Percentiles rank a stretch among this genome's conserved stretches.
Evolutionary conservation across 176 grass and related monocot genomes (phyloP).

Genomic region (Eleusine coracana): DNA sequence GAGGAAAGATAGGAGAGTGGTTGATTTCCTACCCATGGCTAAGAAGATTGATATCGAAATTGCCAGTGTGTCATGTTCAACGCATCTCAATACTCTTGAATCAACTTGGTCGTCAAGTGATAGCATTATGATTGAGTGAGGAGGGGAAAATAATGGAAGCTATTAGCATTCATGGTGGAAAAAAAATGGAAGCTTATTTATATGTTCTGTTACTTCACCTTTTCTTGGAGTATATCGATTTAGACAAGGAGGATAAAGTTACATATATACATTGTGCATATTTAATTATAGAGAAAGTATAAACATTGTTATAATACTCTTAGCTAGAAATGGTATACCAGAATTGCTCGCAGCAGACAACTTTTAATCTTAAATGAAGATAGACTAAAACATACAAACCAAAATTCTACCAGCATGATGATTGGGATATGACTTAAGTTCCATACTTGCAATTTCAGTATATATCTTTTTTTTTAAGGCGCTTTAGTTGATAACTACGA

Average conservation of each 20-base stretch:
- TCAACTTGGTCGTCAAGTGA: neutral
- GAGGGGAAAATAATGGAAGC: conserved; percentile 30
- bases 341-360: too few species aligned
- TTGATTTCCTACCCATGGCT: conserved; percentile 43
- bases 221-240: conserved; percentile 35
- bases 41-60: neutral
- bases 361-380: too few species aligned
- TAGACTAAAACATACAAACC: too few species aligned
- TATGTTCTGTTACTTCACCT: conserved; percentile 57
- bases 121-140: neutral
- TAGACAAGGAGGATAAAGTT: neutral
- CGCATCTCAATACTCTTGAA: neutral
- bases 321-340: too few species aligned
- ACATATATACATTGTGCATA: neutral
- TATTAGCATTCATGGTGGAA: conserved; percentile 33
- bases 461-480: too few species aligned
- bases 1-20: conserved; percentile 45
- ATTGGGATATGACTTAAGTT: too few species aligned
- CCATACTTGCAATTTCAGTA: too few species aligned
- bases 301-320: too few species aligned
- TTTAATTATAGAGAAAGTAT: too few species aligned
- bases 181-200: conserved; percentile 51
- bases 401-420: too few species aligned
- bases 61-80: too few species aligned
- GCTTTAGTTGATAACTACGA: too few species aligned